Evolutionary conservation across 1,139 yeast genomes (phyloP).

Genomic region (Kazachstania sp.): DNA sequence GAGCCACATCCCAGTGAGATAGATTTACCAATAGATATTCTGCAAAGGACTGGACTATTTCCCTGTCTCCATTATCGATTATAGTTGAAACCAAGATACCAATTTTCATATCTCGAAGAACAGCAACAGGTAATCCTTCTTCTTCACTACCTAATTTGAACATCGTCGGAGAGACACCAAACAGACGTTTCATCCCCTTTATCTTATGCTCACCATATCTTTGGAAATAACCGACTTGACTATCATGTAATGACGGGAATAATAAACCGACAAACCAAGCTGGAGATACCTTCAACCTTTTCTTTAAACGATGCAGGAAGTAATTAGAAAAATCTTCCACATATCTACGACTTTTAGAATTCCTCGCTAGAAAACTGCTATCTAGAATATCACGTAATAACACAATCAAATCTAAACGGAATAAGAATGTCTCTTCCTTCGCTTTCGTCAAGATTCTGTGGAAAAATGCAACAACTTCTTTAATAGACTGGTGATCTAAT

Average conservation of each 20-base stretch:
- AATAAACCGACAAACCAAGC: conserved; percentile 57
- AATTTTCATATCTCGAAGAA: conserved; percentile 19
- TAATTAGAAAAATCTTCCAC: conserved; percentile 59
- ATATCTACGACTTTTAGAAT: conserved; percentile 41
- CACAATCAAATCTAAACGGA: conserved; percentile 68
- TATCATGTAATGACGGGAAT: conserved; percentile 52
- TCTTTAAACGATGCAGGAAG: conserved; percentile 56
- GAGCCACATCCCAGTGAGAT: conserved; percentile 9
- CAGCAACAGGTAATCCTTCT: conserved; percentile 17
- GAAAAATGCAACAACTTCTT: conserved; percentile 58
- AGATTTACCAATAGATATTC: conserved; percentile 15
- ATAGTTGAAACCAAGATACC: conserved; percentile 30
- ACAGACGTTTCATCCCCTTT: conserved; percentile 5
- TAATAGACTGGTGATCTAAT: conserved; percentile 51
- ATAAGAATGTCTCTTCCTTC: conserved; percentile 53
- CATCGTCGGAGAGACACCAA: conserved; percentile 19
- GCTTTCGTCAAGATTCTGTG: conserved; percentile 62
- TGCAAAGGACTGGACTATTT: conserved; percentile 16
- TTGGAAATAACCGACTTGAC: conserved; percentile 36
- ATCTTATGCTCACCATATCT: conserved; percentile 38
- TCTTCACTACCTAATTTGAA: conserved; percentile 22
- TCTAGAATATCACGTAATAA: conserved; percentile 41
- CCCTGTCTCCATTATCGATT: conserved; percentile 26
- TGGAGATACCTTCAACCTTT: conserved; percentile 44
- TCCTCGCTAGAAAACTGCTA: conserved; percentile 30